A percentile compares a stretch with the other conserved stretches of the same genome.
These are phyloP conservation scores for Starmerella cellae DNA, from an alignment of 805 yeast species.

Conservation along the genomic window DNA sequence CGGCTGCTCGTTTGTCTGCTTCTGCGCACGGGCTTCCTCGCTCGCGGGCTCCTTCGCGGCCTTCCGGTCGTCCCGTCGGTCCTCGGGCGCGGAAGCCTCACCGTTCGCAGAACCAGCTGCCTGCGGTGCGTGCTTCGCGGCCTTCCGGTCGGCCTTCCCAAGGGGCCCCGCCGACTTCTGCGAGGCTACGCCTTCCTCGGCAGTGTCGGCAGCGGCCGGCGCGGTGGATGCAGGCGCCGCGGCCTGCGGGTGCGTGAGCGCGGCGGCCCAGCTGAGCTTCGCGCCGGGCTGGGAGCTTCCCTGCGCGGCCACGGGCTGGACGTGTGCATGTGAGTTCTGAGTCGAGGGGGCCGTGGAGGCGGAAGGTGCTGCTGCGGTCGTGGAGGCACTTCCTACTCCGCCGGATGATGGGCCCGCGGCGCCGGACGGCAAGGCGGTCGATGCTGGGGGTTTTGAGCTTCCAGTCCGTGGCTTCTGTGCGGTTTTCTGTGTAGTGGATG, in stretches of 20 bases:
- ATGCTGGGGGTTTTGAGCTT: conserved; percentile 1
- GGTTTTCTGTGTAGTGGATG: not conserved
- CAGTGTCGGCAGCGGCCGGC: not conserved
- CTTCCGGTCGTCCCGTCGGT: no score
- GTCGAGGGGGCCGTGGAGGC: no score
- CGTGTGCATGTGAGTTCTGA: no score
- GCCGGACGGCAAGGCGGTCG: not conserved
- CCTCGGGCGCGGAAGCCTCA: not conserved
- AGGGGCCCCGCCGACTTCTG: not conserved
- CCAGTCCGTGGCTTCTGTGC: conserved; percentile 1
- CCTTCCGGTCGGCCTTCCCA: not conserved
- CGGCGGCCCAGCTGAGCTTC: conserved; percentile 19
- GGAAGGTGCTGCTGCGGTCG: conserved; percentile 1
- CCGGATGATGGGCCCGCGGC: no score
- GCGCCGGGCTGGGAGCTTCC: no score
- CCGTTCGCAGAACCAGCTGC: not conserved
- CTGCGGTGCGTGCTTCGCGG: not conserved
- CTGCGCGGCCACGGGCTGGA: not conserved
- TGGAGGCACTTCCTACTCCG: no score
- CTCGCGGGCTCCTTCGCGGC: not conserved
- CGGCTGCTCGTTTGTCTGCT: conserved; percentile 15
- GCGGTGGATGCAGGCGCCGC: not conserved
- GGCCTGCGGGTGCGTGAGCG: not conserved
- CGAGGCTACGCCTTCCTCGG: not conserved
- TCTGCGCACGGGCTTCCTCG: conserved; percentile 9